Evolutionary conservation across 495 filamentous ascomycete species (phyloP).

Genomic region (Penicillium bialowiezense): DNA sequence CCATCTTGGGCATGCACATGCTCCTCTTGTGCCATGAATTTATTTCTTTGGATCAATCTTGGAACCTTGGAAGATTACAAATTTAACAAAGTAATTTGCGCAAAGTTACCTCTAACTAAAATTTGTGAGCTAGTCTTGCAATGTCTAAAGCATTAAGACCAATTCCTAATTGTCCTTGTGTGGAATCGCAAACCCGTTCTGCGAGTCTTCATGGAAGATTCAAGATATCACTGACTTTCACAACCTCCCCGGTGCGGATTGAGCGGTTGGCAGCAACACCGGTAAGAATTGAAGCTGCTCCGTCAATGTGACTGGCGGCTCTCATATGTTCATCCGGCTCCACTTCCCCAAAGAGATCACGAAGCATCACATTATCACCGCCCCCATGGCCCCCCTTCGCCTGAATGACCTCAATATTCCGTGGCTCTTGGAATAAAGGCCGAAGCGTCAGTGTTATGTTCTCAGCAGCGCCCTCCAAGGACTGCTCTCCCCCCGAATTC

Average conservation of each 20-base stretch:
- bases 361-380: constrained; percentile 29
- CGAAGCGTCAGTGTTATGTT: constrained; percentile 47
- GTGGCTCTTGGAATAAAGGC: constrained; percentile 28
- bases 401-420: constrained; percentile 23
- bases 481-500: constrained; percentile 32
- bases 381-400: constrained; percentile 30
- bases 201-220: background rate
- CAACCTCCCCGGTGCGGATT: constrained; percentile 46
- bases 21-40: no score
- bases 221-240: constrained; percentile 6
- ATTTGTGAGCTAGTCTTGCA: no score
- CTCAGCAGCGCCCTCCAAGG: constrained; percentile 30
- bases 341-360: constrained; percentile 28
- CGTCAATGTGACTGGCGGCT: constrained; percentile 47
- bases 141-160: no score
- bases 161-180: no score
- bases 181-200: background rate
- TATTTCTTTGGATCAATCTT: no score
- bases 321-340: constrained; percentile 19
- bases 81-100: no score
- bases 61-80: no score
- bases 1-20: no score
- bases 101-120: no score
- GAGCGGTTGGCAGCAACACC: constrained; percentile 57
- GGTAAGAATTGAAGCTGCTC: constrained; percentile 53